Conservation (phyloP, 305 asterid species). For the Ilex paraguariensis region DNA sequence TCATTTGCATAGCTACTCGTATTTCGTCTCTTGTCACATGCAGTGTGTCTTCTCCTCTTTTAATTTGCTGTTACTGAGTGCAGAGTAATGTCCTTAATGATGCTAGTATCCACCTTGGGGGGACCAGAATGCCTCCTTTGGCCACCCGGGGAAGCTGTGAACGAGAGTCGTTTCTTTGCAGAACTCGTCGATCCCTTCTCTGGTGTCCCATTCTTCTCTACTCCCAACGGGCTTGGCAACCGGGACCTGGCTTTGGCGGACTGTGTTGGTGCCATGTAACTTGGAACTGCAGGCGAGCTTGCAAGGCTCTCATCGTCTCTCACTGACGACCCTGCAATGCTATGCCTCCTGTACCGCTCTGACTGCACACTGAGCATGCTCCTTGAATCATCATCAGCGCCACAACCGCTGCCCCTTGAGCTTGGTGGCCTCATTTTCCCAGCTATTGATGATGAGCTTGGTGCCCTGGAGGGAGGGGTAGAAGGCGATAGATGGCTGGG, state of each 20-base stretch:
- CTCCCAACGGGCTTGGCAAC: conserved; percentile 46
- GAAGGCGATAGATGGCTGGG: conserved; percentile 64
- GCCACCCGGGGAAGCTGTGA: conserved; percentile 56
- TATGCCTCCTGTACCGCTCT: conserved; percentile 64
- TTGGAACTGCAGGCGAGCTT: conserved; percentile 43
- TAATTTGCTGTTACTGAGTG: conserved; percentile 9
- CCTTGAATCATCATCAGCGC: conserved; percentile 58
- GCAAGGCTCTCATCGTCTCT: conserved; percentile 75
- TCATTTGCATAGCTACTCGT: too few species aligned
- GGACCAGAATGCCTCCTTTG: conserved; percentile 74
- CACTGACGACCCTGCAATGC: conserved; percentile 56
- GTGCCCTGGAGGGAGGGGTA: conserved; percentile 47
- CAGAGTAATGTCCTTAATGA: conserved; percentile 22
- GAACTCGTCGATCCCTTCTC: conserved; percentile 38
- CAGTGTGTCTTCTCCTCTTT: too few species aligned
- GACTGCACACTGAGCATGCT: conserved; percentile 56
- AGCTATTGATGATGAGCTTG: conserved; percentile 1
- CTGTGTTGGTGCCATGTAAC: conserved; percentile 72
- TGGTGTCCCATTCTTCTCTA: conserved; percentile 42
- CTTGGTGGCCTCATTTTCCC: conserved; percentile 45
- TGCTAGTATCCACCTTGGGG: conserved; percentile 30
- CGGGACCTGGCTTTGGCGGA: conserved; percentile 65
- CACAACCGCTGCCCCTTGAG: conserved; percentile 35
- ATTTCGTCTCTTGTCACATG: too few species aligned
- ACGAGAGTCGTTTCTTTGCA: conserved; percentile 75